Conservation (phyloP, 2,329 filamentous ascomycete species). For the Cladosporium austrohemisphaericum region DNA sequence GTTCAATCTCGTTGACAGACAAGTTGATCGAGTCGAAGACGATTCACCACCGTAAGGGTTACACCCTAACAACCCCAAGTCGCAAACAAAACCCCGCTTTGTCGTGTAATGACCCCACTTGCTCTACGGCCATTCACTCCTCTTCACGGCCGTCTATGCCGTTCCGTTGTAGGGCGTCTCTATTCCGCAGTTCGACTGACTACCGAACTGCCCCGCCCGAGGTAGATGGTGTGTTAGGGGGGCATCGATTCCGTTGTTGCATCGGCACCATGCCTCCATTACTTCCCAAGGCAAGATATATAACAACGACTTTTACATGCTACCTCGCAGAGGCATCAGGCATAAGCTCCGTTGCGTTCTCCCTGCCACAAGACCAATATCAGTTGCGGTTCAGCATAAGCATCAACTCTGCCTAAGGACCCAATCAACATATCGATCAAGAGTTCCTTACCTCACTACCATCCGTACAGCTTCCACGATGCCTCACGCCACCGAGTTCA, state of each 20-base stretch:
- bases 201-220: constrained; percentile 14
- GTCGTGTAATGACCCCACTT: no score
- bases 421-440: background rate
- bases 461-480: constrained; percentile 16
- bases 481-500: constrained; percentile 34
- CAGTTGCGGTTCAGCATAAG: background rate
- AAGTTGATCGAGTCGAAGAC: no score
- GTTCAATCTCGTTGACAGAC: no score
- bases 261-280: background rate
- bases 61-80: no score
- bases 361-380: background rate
- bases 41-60: no score
- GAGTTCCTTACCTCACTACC: background rate
- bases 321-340: background rate
- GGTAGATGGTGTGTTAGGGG: background rate
- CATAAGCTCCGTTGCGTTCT: background rate
- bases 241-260: constrained; percentile 1
- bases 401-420: background rate
- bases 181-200: background rate
- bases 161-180: background rate
- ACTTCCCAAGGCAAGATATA: background rate
- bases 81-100: no score
- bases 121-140: no score
- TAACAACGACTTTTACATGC: background rate
- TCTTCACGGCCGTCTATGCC: no score